Percentiles rank a stretch among this genome's conserved stretches.
phyloP scores from a whole-genome alignment of 1,139 yeast genomes.

The Yueomyces sp. region DNA sequence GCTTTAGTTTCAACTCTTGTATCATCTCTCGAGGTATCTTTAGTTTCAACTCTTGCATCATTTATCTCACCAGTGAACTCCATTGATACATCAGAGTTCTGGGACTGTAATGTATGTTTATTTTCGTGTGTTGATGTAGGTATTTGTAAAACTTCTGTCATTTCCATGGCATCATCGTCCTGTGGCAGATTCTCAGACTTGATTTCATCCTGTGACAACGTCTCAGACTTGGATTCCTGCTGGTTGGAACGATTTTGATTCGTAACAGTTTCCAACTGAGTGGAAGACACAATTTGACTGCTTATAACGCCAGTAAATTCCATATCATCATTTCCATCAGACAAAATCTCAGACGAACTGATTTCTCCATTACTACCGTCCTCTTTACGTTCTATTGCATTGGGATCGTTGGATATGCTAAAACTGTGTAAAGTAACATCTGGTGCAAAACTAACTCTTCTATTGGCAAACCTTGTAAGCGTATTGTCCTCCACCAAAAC shows the following conservation, averaged over 20 bases:
- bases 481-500: slow-evolving; percentile 1
- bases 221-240: no score
- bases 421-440: slow-evolving; percentile 64
- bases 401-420: slow-evolving; percentile 31
- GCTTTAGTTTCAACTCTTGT: background rate
- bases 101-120: background rate
- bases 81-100: background rate
- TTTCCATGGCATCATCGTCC: background rate
- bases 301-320: background rate
- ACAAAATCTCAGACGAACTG: background rate
- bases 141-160: slow-evolving; percentile 3
- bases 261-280: no score
- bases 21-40: background rate
- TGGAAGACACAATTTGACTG: no score
- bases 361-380: slow-evolving; percentile 8
- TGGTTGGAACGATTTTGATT: no score
- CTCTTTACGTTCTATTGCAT: slow-evolving; percentile 26
- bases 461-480: slow-evolving; percentile 9
- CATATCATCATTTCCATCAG: background rate
- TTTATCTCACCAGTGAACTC: slow-evolving; percentile 5
- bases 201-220: no score
- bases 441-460: slow-evolving; percentile 67
- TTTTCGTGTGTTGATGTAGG: slow-evolving; percentile 7
- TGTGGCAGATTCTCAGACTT: no score
- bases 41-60: slow-evolving; percentile 7